phyloP scores from a whole-genome alignment of 257 asterid genomes.

The Knoxia roxburghii region DNA sequence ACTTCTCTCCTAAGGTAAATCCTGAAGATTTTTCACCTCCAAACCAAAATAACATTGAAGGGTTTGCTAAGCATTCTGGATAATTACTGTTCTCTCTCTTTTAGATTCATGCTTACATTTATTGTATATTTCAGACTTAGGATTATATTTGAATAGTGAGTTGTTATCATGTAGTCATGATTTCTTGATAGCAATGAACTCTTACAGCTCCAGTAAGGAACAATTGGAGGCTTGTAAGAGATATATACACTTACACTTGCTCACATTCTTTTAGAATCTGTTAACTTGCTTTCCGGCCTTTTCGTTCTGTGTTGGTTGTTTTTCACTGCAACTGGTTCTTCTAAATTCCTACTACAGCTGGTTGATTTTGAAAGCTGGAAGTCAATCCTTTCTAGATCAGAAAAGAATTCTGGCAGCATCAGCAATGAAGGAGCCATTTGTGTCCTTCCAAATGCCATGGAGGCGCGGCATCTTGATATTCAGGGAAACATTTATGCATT shows the following conservation, averaged over 20 bases:
- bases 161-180: not conserved
- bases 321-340: not conserved
- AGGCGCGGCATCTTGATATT: constrained; percentile 57
- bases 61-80: not conserved
- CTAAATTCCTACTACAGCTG: constrained; percentile 44
- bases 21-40: not conserved
- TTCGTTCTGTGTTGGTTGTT: too few relatives aligned
- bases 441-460: constrained; percentile 67
- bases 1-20: constrained; percentile 87
- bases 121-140: not conserved
- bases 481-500: constrained; percentile 79
- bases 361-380: constrained; percentile 97
- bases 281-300: not conserved
- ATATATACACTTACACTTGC: not conserved
- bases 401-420: constrained; percentile 65
- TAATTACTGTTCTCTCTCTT: not conserved
- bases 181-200: not conserved
- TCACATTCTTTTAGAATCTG: not conserved
- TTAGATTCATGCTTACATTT: not conserved
- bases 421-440: constrained; percentile 77
- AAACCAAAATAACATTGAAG: not conserved
- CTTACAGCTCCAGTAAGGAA: not conserved
- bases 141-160: too few relatives aligned
- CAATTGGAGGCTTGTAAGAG: not conserved
- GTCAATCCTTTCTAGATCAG: constrained; percentile 69